Evolutionary conservation across 192 early-diverging fungal species (phyloP).

Genomic region (Dispira simplex): DNA sequence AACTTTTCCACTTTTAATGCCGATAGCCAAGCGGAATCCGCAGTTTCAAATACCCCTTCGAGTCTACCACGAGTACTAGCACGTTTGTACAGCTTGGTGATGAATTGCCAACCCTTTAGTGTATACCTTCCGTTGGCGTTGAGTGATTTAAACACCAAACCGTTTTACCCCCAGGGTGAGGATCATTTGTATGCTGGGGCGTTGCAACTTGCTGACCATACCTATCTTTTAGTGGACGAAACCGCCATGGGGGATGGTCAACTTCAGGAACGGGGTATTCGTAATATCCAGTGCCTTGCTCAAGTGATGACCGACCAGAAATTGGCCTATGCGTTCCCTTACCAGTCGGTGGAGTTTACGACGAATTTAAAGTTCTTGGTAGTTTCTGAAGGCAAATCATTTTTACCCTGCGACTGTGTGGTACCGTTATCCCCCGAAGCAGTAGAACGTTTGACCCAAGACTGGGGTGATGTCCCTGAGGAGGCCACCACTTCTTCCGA

Average conservation of each 20-base stretch:
- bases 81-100: constrained; percentile 10
- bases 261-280: constrained; percentile 44
- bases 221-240: constrained; percentile 50
- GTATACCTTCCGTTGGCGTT: constrained; percentile 48
- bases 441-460: background rate
- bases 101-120: constrained; percentile 32
- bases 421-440: constrained; percentile 27
- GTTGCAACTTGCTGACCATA: constrained; percentile 43
- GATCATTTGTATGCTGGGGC: constrained; percentile 41
- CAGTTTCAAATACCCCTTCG: constrained; percentile 16
- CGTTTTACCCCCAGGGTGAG: constrained; percentile 40
- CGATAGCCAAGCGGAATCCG: constrained; percentile 14
- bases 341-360: constrained; percentile 47
- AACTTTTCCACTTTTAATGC: constrained; percentile 21
- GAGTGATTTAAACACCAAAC: constrained; percentile 34
- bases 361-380: constrained; percentile 45
- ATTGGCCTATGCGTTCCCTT: constrained; percentile 54
- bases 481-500: no score
- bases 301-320: constrained; percentile 41
- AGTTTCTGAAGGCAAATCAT: constrained; percentile 48
- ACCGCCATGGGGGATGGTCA: constrained; percentile 52
- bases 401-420: constrained; percentile 42
- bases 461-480: background rate
- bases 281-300: constrained; percentile 50
- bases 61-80: constrained; percentile 16